Conservation (phyloP, 164 flowering plant species). For the Saururus chinensis region DNA sequence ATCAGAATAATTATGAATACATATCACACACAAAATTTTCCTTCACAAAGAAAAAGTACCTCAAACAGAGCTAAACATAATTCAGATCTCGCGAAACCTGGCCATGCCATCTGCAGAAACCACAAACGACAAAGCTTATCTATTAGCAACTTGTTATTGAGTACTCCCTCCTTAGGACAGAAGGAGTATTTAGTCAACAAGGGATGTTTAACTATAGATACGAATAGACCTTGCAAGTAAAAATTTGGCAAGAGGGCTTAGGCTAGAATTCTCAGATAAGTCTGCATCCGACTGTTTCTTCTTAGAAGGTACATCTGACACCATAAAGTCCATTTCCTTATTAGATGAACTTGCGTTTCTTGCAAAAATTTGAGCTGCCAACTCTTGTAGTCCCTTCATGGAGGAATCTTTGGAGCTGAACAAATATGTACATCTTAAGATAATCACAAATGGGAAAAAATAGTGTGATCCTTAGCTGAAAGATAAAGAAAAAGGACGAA, state of each 20-base stretch:
- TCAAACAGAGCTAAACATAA: slow-evolving; percentile 22
- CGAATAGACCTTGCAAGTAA: slow-evolving; percentile 62
- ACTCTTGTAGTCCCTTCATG: slow-evolving; percentile 62
- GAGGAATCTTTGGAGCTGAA: slow-evolving; percentile 77
- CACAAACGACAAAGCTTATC: neutral
- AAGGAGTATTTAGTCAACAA: neutral
- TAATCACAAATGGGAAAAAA: neutral
- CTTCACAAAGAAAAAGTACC: neutral
- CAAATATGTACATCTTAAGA: neutral
- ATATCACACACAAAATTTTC: slow-evolving; percentile 18
- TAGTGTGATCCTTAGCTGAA: neutral
- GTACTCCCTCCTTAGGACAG: too few relatives aligned
- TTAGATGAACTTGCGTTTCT: slow-evolving; percentile 22
- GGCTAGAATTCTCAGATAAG: slow-evolving; percentile 39
- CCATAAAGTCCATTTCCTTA: slow-evolving; percentile 22
- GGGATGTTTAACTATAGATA: slow-evolving; percentile 7
- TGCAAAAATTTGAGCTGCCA: slow-evolving; percentile 45
- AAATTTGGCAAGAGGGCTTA: slow-evolving; percentile 84
- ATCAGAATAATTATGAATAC: slow-evolving; percentile 25
- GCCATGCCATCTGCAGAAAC: slow-evolving; percentile 77
- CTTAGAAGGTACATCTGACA: slow-evolving; percentile 29
- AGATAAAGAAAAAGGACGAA: neutral
- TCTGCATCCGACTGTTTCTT: slow-evolving; percentile 50
- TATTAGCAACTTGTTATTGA: too few relatives aligned
- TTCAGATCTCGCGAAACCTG: slow-evolving; percentile 60